Evolutionary conservation across 306 rosid genomes (phyloP).

Genomic region (Inga oerstediana): DNA sequence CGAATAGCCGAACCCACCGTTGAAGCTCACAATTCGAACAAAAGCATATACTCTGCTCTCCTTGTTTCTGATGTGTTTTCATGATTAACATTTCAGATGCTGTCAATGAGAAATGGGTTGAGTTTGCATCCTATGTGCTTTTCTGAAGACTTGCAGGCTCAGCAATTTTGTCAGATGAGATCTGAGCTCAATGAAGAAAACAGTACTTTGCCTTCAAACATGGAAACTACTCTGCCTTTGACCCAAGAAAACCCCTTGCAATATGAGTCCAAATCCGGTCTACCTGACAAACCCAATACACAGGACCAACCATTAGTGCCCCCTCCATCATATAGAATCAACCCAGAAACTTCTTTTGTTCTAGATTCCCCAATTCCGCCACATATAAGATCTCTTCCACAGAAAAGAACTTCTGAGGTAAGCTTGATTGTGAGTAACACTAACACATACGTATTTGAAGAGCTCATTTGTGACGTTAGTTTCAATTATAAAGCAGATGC

Average conservation of each 20-base stretch:
- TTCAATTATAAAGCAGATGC: slow-evolving; percentile 42
- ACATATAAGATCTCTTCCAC: slow-evolving; percentile 55
- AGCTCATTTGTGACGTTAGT: slow-evolving; percentile 13
- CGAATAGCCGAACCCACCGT: not conserved
- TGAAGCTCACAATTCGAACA: not conserved
- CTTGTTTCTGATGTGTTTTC: slow-evolving; percentile 9
- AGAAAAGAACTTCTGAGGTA: slow-evolving; percentile 57
- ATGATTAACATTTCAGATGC: slow-evolving; percentile 65
- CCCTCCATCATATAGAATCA: slow-evolving; percentile 49
- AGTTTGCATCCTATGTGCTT: slow-evolving; percentile 79
- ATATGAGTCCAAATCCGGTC: slow-evolving; percentile 36
- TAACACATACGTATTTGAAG: not conserved
- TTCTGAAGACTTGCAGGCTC: slow-evolving; percentile 61
- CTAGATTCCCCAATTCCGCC: slow-evolving; percentile 50
- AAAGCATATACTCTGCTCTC: not conserved
- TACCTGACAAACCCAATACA: slow-evolving; percentile 47
- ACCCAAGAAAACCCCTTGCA: slow-evolving; percentile 59
- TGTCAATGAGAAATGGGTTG: slow-evolving; percentile 85
- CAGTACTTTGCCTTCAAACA: slow-evolving; percentile 51
- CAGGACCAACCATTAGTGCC: slow-evolving; percentile 50
- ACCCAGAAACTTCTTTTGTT: slow-evolving; percentile 51
- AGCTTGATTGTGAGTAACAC: slow-evolving; percentile 2
- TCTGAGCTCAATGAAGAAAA: slow-evolving; percentile 61
- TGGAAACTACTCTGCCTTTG: slow-evolving; percentile 48
- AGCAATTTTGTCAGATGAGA: slow-evolving; percentile 55